Base-by-base conservation (phyloP, 140 eudicot species). In the Flaveria floridana region DNA sequence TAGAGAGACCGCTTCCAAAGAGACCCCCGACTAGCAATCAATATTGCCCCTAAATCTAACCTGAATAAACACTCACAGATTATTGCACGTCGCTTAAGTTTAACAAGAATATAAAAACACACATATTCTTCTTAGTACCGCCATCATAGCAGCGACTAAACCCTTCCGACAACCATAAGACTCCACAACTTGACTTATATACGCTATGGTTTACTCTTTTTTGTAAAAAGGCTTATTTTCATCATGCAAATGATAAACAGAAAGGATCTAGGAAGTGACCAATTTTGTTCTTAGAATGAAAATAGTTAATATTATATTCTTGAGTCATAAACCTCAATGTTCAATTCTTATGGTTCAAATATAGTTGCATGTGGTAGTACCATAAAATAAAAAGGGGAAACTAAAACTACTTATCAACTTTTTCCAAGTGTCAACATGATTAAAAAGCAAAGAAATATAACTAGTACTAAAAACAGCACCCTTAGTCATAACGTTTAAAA, bases 401-500 rank as follows among this genome's bases (percentile, higher is more conserved):
- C 75, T 71, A 15, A n/a, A 18, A 16, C 34, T 15, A 48, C 30
- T 51, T 30, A 41, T 71, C 76, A 55, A 71, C 67, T 34, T 53
- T 71, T 19, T 71, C 66, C 76, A 55, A 7, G 66, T 52, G 55
- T 55, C 56, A 55, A 18, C 51, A 76, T 51, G 42, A 76, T 8
- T 63, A 7, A 34, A 75, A 76, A 65, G 79, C 79, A 34, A 75
- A 50, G 7, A 19, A 52, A 55, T 50, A 73, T 73, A 73, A 58
- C 77, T 73, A 58, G 77, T 20, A 73, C 8, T 39, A 20, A 57
- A 57, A 73, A 73, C 77, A 73, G 41, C 68, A 41, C 25, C 69
- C 77, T 73, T 65, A 65, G 62, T 20, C 28, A 75, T 41, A 67
- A 4, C 37, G 75, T 52, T 71, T 13, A 76, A 76, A 73, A 76